These are phyloP conservation scores for Neonectria sp. DNA, from an alignment of 2,329 filamentous ascomycete genomes.

Conservation along the genomic window DNA sequence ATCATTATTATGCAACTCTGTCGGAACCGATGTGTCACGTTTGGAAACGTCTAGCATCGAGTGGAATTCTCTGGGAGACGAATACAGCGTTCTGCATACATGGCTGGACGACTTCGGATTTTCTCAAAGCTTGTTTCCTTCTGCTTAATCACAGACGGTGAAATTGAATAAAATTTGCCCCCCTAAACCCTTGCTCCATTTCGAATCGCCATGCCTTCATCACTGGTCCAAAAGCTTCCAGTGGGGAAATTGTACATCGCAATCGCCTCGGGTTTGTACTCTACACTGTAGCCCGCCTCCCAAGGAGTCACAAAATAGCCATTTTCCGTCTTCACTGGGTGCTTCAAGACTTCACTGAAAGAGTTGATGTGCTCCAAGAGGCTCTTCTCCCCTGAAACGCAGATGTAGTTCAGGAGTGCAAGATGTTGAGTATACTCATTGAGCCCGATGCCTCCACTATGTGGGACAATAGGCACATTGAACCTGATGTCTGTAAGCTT, in stretches of 20 bases:
- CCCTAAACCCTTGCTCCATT: no score
- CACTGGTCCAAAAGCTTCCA: slow-evolving; percentile 50
- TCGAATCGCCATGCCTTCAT: slow-evolving; percentile 11
- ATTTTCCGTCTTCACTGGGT: slow-evolving; percentile 84
- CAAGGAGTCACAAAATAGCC: slow-evolving; percentile 90
- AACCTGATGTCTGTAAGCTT: slow-evolving; percentile 87
- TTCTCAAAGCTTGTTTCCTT: no score
- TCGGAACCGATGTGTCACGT: no score
- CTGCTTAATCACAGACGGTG: no score
- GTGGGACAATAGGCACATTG: slow-evolving; percentile 86
- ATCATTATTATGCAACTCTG: no score
- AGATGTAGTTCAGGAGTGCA: slow-evolving; percentile 92
- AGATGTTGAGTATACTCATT: slow-evolving; percentile 96
- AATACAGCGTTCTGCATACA: no score
- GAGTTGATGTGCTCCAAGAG: slow-evolving; percentile 94
- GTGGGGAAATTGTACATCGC: slow-evolving; percentile 79
- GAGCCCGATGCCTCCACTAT: slow-evolving; percentile 89
- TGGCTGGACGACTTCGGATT: no score
- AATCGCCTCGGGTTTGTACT: slow-evolving; percentile 96
- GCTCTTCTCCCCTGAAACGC: slow-evolving; percentile 84
- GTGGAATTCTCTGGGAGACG: no score
- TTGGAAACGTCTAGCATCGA: no score
- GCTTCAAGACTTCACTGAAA: slow-evolving; percentile 91
- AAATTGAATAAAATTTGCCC: no score
- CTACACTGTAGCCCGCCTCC: slow-evolving; percentile 72